Percentiles rank a stretch among this genome's conserved stretches.
Evolutionary conservation across 73 alveolate genomes (phyloP).

Genomic region (Symbiodinium pilosum): DNA sequence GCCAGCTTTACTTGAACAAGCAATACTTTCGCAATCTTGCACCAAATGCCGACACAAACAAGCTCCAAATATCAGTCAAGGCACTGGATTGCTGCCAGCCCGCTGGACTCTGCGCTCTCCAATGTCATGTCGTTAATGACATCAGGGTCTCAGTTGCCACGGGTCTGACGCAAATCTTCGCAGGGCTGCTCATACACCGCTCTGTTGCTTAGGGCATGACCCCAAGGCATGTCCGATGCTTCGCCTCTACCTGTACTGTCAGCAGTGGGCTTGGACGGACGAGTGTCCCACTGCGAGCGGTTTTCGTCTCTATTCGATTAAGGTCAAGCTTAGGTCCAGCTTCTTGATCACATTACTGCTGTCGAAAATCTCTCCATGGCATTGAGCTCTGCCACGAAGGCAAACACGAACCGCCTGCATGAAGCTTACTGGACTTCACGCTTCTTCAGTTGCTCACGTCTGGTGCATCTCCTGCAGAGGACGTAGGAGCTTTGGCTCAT

Average conservation of each 20-base stretch:
- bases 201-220: not conserved
- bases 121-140: not conserved
- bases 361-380: conserved; percentile 3
- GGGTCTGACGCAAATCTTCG: not conserved
- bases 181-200: not conserved
- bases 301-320: no score
- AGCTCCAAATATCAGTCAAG: not conserved
- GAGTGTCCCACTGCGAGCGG: no score
- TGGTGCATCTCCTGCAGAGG: conserved; percentile 68
- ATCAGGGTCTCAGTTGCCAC: not conserved
- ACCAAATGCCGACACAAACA: not conserved
- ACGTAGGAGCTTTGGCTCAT: conserved; percentile 88
- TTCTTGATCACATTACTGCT: not conserved
- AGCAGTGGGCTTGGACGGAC: no score
- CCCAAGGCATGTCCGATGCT: conserved; percentile 1
- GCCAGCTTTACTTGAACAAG: no score
- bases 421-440: not conserved
- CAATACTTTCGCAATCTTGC: no score
- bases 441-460: not conserved
- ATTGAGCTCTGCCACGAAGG: conserved; percentile 58
- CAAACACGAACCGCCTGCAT: conserved; percentile 58
- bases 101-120: not conserved
- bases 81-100: not conserved
- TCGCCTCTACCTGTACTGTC: not conserved
- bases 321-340: not conserved